Evolutionary conservation across 2,329 filamentous ascomycete genomes (phyloP).

Genomic region (Myriosclerotinia duriaeana): DNA sequence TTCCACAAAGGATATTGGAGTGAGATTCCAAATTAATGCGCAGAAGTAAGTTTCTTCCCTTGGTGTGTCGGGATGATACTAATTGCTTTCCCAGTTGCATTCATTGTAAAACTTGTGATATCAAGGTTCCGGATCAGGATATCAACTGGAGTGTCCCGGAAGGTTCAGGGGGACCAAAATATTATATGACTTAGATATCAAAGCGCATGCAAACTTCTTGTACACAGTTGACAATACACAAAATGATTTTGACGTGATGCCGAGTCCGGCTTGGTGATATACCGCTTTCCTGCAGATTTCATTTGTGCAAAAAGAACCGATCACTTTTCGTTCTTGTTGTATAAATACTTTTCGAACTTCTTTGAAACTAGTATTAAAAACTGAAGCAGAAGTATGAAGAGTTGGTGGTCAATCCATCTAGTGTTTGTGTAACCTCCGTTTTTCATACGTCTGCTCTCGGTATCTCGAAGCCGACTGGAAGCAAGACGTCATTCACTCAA

Average conservation of each 20-base stretch:
- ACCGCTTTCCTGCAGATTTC: background rate
- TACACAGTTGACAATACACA: background rate
- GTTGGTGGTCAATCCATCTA: too few species aligned
- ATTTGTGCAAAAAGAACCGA: background rate
- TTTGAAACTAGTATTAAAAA: too few species aligned
- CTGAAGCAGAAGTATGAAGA: too few species aligned
- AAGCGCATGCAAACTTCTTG: background rate
- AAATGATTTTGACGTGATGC: background rate
- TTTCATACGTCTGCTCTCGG: too few species aligned
- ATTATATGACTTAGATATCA: slow-evolving; percentile 58
- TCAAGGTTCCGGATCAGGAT: slow-evolving; percentile 93
- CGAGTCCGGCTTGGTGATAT: background rate
- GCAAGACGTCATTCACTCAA: too few species aligned
- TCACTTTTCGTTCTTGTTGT: background rate
- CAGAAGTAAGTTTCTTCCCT: slow-evolving; percentile 73
- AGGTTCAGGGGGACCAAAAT: slow-evolving; percentile 76
- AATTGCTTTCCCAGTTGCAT: slow-evolving; percentile 69
- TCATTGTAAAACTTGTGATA: slow-evolving; percentile 99
- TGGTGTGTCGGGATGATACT: background rate
- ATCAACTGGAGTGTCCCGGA: slow-evolving; percentile 50
- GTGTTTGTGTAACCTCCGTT: too few species aligned
- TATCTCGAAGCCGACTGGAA: too few species aligned
- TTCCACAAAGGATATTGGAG: slow-evolving; percentile 77
- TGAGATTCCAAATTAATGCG: slow-evolving; percentile 95
- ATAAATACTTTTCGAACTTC: background rate